phyloP scores from a whole-genome alignment of 1,139 yeast species.

The Saccharomyces hybrid region DNA sequence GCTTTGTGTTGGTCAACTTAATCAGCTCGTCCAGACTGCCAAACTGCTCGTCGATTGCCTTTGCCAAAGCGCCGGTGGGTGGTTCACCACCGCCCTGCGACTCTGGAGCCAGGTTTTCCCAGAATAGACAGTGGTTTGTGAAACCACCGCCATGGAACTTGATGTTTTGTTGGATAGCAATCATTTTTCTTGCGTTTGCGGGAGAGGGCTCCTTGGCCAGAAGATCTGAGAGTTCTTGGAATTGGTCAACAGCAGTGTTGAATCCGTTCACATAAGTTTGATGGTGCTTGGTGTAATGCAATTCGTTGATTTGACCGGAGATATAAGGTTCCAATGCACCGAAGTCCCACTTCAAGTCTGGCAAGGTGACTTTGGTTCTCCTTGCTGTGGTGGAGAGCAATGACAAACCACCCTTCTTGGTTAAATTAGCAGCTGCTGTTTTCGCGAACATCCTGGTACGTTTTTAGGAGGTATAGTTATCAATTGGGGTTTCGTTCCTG shows the following conservation, averaged over 20 bases:
- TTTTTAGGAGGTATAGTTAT: background rate
- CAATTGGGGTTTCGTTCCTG: background rate
- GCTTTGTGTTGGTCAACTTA: conserved; percentile 58
- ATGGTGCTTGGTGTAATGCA: conserved; percentile 90
- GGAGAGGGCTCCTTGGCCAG: too few species aligned
- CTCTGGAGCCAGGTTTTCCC: conserved; percentile 85
- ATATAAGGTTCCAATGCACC: conserved; percentile 87
- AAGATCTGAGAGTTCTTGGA: conserved; percentile 65
- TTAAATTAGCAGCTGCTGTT: conserved; percentile 6
- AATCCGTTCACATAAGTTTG: conserved; percentile 89
- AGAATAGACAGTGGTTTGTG: conserved; percentile 78
- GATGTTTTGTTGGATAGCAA: conserved; percentile 62
- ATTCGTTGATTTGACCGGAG: conserved; percentile 81
- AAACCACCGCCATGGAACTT: conserved; percentile 96
- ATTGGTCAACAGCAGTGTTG: conserved; percentile 75
- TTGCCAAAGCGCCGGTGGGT: conserved; percentile 50
- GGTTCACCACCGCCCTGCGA: conserved; percentile 81
- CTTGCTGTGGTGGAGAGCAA: conserved; percentile 6
- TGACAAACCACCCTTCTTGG: conserved; percentile 2
- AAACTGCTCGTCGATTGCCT: conserved; percentile 58
- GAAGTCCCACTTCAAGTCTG: conserved; percentile 81
- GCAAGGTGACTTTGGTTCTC: conserved; percentile 68
- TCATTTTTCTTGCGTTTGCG: conserved; percentile 21
- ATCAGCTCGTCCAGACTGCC: conserved; percentile 76
- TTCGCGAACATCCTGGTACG: conserved; percentile 8